Evolutionary conservation across 768 basidiomycete species (phyloP), one percentile per base, ranked within the genome.

Genomic region (Sporobolomyces phaffii): DNA sequence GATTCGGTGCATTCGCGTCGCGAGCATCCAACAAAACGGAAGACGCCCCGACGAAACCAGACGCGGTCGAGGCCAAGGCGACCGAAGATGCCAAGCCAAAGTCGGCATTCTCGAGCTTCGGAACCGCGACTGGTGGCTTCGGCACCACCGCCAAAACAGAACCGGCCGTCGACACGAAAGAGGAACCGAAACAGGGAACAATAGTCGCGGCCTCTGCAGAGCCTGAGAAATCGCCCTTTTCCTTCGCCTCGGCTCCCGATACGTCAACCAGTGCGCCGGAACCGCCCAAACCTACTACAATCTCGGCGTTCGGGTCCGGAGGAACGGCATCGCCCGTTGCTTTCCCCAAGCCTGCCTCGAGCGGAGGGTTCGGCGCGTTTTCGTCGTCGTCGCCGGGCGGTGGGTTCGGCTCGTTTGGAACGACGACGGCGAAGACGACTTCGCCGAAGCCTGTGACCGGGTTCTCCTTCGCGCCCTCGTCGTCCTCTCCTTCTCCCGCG

Each of bases 311-410:
- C 44, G 57, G 45, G 7, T 58, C 44, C 29, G 43, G 56, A 33
- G 56, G 56, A 18, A 45, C 56, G 20, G 56, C 56, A 6, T 45
- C 43, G 18, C 15, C 62, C 17, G 44, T n/a, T n/a, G n/a, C 45
- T 3, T 58, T 58, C 43, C 56, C 56, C 20, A 58, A 58, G 34
- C 56, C 56, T 15, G 43, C 43, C 41, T 45, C 56, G 13, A 34
- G 36, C 3, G 53, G 62, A 9, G 52, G 52, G n/a, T 63, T 63
- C 52, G 53, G 62, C 20, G 26, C 60, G 18, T 63, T 63, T 22
- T 43, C 52, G 0, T 38, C 62, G 18, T 41, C 50, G 28, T 41
- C 50, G 11, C 15, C 45, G 4, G 22, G 18, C 11, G 54, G 62
- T 13, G 53, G 53, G 18, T 64, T 64, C 54, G 54, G 62, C 24